Percentiles rank a stretch among this genome's conserved stretches.
phyloP scores from a whole-genome alignment of 345 rosid genomes.

The Linum usitatissimum region DNA sequence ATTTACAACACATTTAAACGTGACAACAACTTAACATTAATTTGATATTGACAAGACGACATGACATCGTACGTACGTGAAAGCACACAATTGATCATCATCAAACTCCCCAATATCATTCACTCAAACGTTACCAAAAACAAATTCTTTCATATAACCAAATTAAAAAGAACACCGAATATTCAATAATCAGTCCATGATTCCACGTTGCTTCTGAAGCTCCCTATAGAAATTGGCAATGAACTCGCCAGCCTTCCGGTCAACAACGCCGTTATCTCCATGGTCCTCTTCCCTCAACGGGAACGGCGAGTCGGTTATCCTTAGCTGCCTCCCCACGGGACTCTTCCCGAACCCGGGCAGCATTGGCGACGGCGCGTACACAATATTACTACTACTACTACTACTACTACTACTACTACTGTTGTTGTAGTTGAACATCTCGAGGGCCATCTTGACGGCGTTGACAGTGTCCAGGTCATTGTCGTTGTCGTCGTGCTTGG shows the following conservation, averaged over 20 bases:
- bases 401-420: constrained; percentile 4
- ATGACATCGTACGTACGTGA: background rate
- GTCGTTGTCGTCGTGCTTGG: constrained; percentile 39
- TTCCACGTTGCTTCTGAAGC: constrained; percentile 41
- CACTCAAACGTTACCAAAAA: no score
- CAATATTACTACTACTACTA: background rate
- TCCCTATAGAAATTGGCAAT: constrained; percentile 61
- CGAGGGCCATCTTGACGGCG: constrained; percentile 43
- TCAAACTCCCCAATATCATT: background rate
- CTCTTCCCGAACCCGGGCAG: constrained; percentile 77
- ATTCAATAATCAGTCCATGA: constrained; percentile 2
- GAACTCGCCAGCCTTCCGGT: constrained; percentile 80
- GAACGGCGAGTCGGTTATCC: constrained; percentile 93
- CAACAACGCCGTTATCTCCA: constrained; percentile 38
- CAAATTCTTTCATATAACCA: no score
- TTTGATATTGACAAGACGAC: no score
- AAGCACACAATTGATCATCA: background rate
- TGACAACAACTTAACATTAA: background rate
- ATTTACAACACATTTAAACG: background rate
- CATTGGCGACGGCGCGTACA: constrained; percentile 35
- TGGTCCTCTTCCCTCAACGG: constrained; percentile 46
- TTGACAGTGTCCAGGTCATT: constrained; percentile 32
- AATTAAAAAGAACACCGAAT: no score
- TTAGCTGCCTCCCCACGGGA: constrained; percentile 54
- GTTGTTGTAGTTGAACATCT: constrained; percentile 39